Conservation (phyloP, 179 eudicot genomes). For the Vitellaria paradoxa region DNA sequence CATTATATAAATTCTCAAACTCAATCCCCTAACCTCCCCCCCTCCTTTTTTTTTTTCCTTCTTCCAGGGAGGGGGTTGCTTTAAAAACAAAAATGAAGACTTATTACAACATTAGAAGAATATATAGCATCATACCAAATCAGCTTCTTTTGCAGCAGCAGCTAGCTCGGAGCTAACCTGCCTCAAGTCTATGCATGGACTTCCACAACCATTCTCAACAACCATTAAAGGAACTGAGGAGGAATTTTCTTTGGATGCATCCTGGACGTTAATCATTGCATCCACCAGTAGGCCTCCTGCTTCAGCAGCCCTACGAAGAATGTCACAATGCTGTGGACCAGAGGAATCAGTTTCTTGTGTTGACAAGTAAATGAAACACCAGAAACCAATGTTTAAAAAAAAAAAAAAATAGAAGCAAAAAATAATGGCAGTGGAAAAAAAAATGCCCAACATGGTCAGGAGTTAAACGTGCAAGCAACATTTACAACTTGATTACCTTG, state of each 20-base stretch:
- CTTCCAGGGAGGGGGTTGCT: no score
- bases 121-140: constrained; percentile 49
- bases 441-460: neutral
- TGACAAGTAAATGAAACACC: neutral
- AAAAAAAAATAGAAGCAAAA: no score
- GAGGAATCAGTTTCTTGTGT: constrained; percentile 1
- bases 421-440: no score
- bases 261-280: constrained; percentile 77
- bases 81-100: neutral
- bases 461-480: neutral
- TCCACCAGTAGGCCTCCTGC: constrained; percentile 94
- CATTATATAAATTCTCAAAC: neutral
- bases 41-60: no score
- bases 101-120: neutral
- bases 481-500: constrained; percentile 6
- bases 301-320: constrained; percentile 88
- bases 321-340: constrained; percentile 72
- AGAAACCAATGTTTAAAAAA: neutral
- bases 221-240: constrained; percentile 87
- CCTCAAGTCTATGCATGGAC: constrained; percentile 93
- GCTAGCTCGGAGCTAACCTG: constrained; percentile 97
- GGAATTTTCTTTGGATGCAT: constrained; percentile 42
- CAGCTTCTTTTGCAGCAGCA: constrained; percentile 91
- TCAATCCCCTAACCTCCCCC: no score
- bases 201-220: constrained; percentile 95